A percentile compares a stretch with the other conserved stretches of the same genome.
Evolutionary conservation across 345 rosid species (phyloP).

Genomic region (Populus davidiana): DNA sequence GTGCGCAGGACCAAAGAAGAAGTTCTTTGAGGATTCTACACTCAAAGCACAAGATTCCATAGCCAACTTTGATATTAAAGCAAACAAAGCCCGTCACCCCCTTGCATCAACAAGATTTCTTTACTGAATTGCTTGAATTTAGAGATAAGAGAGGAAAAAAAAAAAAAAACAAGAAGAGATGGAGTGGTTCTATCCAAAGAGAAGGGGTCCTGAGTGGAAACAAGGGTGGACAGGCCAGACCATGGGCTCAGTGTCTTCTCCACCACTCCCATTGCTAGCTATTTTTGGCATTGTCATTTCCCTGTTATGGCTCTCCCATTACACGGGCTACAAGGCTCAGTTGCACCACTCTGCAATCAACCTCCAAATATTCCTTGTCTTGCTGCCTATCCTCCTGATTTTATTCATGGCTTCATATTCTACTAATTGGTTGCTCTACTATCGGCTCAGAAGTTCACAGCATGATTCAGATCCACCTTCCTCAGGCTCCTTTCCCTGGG

Average conservation of each 20-base stretch:
- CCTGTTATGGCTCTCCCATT: constrained; percentile 45
- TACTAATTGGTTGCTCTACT: constrained; percentile 17
- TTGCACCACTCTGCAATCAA: constrained; percentile 27
- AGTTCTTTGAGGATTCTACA: constrained; percentile 3
- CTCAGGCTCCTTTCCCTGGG: constrained; percentile 38
- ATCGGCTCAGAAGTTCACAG: constrained; percentile 5
- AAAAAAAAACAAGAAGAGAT: constrained; percentile 3
- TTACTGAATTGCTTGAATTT: background rate
- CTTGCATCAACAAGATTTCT: background rate
- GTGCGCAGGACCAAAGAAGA: constrained; percentile 15
- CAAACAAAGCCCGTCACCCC: background rate
- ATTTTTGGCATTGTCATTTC: constrained; percentile 46
- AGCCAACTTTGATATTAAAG: background rate
- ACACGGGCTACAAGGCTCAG: constrained; percentile 29
- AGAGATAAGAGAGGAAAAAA: background rate
- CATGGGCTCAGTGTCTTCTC: constrained; percentile 33
- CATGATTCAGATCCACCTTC: background rate
- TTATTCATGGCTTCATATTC: constrained; percentile 31
- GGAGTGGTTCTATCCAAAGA: constrained; percentile 53
- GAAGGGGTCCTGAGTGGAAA: constrained; percentile 62
- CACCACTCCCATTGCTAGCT: constrained; percentile 42
- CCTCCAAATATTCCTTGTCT: constrained; percentile 37
- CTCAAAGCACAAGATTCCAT: constrained; percentile 25
- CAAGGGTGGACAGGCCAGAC: constrained; percentile 48
- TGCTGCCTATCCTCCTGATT: constrained; percentile 38